Evolutionary conservation across 345 rosid genomes (phyloP).

Genomic region (Populus euphratica): DNA sequence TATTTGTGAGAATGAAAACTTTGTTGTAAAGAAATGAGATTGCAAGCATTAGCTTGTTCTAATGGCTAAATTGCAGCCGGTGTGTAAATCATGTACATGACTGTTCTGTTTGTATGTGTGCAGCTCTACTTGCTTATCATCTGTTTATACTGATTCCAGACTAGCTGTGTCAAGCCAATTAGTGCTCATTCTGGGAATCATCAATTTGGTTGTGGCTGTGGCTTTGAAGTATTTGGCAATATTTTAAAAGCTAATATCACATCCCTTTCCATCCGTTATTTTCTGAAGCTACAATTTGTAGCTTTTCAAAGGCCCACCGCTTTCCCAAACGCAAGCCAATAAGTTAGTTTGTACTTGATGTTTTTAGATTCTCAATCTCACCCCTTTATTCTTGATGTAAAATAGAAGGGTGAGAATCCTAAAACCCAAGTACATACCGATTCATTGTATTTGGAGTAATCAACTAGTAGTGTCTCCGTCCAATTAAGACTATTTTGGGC

Average conservation of each 20-base stretch:
- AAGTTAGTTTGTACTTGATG: neutral
- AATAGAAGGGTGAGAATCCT: neutral
- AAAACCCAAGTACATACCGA: neutral
- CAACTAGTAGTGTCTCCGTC: neutral
- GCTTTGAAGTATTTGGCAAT: no score
- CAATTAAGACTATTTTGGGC: no score
- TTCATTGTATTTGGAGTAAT: neutral
- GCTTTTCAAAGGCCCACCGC: no score
- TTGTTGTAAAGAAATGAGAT: neutral
- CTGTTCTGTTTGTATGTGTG: neutral
- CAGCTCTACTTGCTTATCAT: neutral
- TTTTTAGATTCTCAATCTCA: neutral
- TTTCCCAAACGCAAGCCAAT: neutral
- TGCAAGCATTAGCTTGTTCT: neutral
- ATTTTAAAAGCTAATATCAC: no score
- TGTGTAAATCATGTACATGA: neutral
- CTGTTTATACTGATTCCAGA: neutral
- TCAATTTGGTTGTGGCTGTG: no score
- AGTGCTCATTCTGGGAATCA: no score
- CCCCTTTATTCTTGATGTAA: neutral
- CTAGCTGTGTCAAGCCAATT: neutral
- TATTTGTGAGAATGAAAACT: constrained; percentile 5
- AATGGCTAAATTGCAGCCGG: constrained; percentile 10
- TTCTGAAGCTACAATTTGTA: no score
- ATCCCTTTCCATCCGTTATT: no score